phyloP scores from a whole-genome alignment of 1,139 yeast species.

The Geotrichum cucujoidarum region DNA sequence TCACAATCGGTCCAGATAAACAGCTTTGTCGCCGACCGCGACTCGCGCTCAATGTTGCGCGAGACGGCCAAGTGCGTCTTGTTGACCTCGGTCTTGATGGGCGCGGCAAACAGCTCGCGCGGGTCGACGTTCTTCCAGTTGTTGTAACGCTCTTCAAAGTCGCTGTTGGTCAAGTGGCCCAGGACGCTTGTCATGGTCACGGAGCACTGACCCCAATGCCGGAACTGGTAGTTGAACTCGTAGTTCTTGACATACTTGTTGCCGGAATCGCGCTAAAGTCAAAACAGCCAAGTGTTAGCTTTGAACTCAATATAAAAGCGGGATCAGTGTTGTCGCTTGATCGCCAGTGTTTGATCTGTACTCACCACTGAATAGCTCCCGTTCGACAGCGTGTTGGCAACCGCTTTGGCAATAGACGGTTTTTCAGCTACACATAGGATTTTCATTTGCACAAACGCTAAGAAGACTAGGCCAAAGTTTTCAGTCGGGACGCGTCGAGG shows the following conservation, averaged over 20 bases:
- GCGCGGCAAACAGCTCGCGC: slow-evolving; percentile 64
- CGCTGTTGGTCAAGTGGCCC: slow-evolving; percentile 71
- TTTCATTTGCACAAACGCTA: no score
- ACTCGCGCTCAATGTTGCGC: slow-evolving; percentile 65
- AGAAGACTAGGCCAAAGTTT: no score
- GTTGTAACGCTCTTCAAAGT: slow-evolving; percentile 52
- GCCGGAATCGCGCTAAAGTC: slow-evolving; percentile 43
- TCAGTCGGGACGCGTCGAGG: no score
- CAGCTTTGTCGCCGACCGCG: slow-evolving; percentile 53
- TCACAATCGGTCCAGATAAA: slow-evolving; percentile 99
- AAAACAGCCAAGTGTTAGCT: neutral
- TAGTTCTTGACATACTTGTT: slow-evolving; percentile 74
- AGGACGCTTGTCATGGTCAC: slow-evolving; percentile 90
- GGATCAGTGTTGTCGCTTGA: no score
- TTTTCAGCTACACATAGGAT: slow-evolving; percentile 96
- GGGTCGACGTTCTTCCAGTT: slow-evolving; percentile 69
- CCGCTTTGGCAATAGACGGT: slow-evolving; percentile 88
- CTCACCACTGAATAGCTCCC: slow-evolving; percentile 44
- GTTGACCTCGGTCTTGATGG: slow-evolving; percentile 44
- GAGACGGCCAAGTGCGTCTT: slow-evolving; percentile 48
- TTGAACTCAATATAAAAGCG: no score
- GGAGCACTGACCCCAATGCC: slow-evolving; percentile 58
- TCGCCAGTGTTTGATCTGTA: slow-evolving; percentile 3
- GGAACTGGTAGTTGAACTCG: slow-evolving; percentile 64
- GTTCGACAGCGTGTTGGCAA: slow-evolving; percentile 70